phyloP scores from a whole-genome alignment of 2,329 filamentous ascomycete genomes.

The Fusarium sp. region DNA sequence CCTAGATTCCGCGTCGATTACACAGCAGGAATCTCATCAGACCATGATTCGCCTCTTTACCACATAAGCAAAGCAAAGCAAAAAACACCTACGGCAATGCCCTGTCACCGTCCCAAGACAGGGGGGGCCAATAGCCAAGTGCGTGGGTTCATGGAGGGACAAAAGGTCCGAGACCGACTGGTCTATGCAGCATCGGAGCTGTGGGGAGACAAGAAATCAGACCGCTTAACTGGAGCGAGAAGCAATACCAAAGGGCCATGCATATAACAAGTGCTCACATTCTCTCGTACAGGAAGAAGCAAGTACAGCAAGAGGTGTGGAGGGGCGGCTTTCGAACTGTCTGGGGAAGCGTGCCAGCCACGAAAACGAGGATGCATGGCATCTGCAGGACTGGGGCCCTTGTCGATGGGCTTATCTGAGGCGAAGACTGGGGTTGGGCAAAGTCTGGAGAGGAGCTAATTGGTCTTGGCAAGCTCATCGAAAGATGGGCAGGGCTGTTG shows the following conservation, averaged over 20 bases:
- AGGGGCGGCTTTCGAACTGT: constrained; percentile 22
- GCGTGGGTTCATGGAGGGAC: background rate
- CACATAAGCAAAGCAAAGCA: background rate
- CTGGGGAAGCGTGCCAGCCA: constrained; percentile 19
- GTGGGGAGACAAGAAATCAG: background rate
- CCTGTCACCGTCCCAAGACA: background rate
- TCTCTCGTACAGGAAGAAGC: constrained; percentile 1
- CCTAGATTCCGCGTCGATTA: background rate
- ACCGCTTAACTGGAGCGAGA: background rate
- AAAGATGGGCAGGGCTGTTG: constrained; percentile 6
- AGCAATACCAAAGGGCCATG: background rate
- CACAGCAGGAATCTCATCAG: background rate
- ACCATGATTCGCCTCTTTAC: background rate
- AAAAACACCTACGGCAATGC: background rate
- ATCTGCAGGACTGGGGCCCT: background rate
- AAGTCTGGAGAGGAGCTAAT: constrained; percentile 11
- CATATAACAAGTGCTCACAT: background rate
- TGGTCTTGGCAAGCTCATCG: background rate
- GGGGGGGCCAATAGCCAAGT: background rate
- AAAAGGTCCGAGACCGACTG: background rate
- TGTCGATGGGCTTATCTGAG: constrained; percentile 1
- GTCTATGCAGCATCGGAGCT: background rate
- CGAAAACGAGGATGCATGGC: constrained; percentile 7
- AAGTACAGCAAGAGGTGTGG: constrained; percentile 1
- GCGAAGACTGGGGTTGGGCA: background rate